Base-by-base conservation (phyloP, 2,329 filamentous ascomycete species). In the Xylaria multiplex region DNA sequence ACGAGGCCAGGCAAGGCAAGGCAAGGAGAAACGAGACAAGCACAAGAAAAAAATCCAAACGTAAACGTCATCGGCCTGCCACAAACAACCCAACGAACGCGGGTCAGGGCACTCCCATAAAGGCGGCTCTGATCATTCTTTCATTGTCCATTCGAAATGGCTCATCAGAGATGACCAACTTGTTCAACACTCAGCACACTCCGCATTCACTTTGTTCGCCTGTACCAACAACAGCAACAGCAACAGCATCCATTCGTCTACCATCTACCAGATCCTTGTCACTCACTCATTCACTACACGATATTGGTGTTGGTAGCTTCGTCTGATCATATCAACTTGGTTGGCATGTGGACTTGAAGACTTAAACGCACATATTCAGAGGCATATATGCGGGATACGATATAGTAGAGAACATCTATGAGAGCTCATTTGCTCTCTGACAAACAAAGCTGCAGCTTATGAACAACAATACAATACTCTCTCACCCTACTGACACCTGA, bases 81-180 rank as follows among this genome's bases (percentile, higher is more conserved):
- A 53, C 55, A 55, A 65, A 60, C 55, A 68, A 60, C 32, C 55
- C 32, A 45, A 56, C 43, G n/a, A 43, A 30, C 37, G 13, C 43
- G 40, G 54, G 32, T 60, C 58, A 60, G 54, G 54, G 55, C 49
- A 62, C 46, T 67, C 16, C 40, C 40, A 61, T 50, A 65, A 59
- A 65, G 58, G 54, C 59, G 13, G 61, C 65, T 49, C 46, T 57
- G 59, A 62, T 67, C 59, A 55, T 62, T 22, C 37, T 42, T 45
- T n/a, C 52, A 52, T 62, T 65, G 52, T 35, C 37, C 40, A 37
- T 66, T 66, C 68, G 71, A 69, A 60, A 74, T 75, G 72, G 72
- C 70, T 69, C 64, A 71, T 72, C 66, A 62, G 70, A 71, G 65
- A 70, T 74, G 71, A 74, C 69, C 50, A 35, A 14, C 42, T 67